Conservation (phyloP, 2,329 filamentous ascomycete species). For the Pestalotiopsis sp. region DNA sequence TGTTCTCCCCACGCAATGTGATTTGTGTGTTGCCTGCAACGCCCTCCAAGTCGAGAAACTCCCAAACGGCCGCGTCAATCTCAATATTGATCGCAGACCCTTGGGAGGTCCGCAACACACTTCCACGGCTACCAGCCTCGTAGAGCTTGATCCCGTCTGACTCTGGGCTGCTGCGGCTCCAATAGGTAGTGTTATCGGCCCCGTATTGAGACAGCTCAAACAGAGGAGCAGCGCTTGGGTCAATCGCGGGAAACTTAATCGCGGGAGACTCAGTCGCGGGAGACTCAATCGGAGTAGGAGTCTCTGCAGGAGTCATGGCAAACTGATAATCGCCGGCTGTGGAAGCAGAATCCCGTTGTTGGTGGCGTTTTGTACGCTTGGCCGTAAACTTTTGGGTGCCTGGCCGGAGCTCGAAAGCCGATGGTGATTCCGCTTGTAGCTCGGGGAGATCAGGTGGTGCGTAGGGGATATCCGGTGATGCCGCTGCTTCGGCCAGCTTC, state of each 20-base stretch:
- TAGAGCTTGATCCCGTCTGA: not conserved
- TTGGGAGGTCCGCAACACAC: not conserved
- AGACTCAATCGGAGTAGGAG: not conserved
- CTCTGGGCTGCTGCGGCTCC: not conserved
- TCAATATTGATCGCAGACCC: constrained; percentile 1
- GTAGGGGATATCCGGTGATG: no score
- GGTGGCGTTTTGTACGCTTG: not conserved
- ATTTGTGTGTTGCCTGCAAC: constrained; percentile 8
- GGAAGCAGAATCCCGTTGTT: not conserved
- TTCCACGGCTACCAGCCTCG: not conserved
- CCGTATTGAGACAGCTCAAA: not conserved
- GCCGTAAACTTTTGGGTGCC: not conserved
- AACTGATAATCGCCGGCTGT: not conserved
- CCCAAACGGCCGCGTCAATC: constrained; percentile 13
- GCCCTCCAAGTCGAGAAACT: not conserved
- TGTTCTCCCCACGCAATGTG: constrained; percentile 7
- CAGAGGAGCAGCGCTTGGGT: not conserved
- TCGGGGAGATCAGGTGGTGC: no score
- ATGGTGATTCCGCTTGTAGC: not conserved
- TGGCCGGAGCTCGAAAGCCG: not conserved
- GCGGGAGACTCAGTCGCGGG: not conserved
- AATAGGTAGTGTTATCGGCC: not conserved
- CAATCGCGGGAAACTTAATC: not conserved
- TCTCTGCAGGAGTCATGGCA: not conserved
- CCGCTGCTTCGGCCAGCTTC: no score